These are phyloP conservation scores for Suillus sp. DNA, from an alignment of 768 basidiomycete genomes.

Conservation along the genomic window DNA sequence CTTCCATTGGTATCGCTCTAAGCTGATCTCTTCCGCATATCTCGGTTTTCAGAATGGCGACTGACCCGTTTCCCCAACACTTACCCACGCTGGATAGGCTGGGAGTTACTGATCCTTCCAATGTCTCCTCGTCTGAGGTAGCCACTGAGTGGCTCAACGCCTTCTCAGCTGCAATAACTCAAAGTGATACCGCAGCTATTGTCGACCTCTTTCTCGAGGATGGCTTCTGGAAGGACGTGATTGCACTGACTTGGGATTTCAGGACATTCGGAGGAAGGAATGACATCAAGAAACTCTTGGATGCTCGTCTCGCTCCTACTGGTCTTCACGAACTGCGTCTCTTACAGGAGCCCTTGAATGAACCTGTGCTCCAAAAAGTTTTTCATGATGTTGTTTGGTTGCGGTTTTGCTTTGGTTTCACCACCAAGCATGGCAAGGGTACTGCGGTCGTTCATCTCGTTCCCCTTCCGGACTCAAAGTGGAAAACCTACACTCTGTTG, in stretches of 20 bases:
- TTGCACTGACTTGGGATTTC: constrained; percentile 59
- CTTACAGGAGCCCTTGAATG: constrained; percentile 27
- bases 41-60: not conserved
- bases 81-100: constrained; percentile 33
- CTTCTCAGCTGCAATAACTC: constrained; percentile 26
- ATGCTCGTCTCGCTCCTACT: constrained; percentile 38
- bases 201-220: constrained; percentile 32
- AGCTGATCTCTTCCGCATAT: not conserved
- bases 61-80: constrained; percentile 22
- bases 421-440: constrained; percentile 47
- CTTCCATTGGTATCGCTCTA: not conserved
- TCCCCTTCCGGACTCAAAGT: constrained; percentile 42
- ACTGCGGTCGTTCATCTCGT: constrained; percentile 58
- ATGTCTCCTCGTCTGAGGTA: constrained; percentile 22
- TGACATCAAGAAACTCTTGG: constrained; percentile 42
- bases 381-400: constrained; percentile 63
- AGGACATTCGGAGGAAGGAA: constrained; percentile 46
- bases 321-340: constrained; percentile 23
- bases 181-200: constrained; percentile 20
- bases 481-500: constrained; percentile 64
- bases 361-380: constrained; percentile 37
- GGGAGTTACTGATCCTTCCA: constrained; percentile 26
- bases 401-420: constrained; percentile 57
- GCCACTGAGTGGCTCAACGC: constrained; percentile 29
- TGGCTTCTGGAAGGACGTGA: constrained; percentile 53